A percentile compares a stretch with the other conserved stretches of the same genome.
Conservation (phyloP, 2,329 filamentous ascomycete genomes). For the Gyromitra esculenta region DNA sequence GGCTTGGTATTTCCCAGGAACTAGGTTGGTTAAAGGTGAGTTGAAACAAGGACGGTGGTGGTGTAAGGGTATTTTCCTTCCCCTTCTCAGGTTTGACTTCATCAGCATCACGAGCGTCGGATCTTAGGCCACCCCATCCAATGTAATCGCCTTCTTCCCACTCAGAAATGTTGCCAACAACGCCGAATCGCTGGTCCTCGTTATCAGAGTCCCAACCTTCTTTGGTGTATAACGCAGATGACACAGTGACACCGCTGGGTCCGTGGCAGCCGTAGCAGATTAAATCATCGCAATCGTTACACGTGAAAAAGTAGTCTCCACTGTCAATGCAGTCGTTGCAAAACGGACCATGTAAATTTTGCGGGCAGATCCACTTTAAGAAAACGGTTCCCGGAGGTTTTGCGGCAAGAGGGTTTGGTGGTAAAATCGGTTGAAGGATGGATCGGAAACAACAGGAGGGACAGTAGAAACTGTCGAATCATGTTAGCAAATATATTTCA, state of each 20-base stretch:
- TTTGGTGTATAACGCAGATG: conserved; percentile 31
- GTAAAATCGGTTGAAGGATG: background rate
- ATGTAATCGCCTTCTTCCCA: conserved; percentile 27
- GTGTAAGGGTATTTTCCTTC: too few species aligned
- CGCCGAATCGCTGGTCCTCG: conserved; percentile 25
- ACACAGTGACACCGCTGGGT: conserved; percentile 19
- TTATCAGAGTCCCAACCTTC: conserved; percentile 23
- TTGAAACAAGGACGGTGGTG: background rate
- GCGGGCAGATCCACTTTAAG: conserved; percentile 34
- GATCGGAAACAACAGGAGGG: conserved; percentile 29
- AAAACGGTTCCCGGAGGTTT: conserved; percentile 11
- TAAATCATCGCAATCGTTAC: conserved; percentile 24
- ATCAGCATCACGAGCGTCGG: too few species aligned
- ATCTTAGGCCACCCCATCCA: conserved; percentile 27
- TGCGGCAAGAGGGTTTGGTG: conserved; percentile 21
- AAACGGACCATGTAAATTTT: conserved; percentile 32
- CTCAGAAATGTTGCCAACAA: conserved; percentile 6
- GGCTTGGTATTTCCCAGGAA: background rate
- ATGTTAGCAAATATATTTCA: background rate
- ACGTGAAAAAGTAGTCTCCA: conserved; percentile 13
- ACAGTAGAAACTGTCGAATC: conserved; percentile 32
- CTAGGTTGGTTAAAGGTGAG: background rate
- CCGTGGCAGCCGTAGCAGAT: conserved; percentile 37
- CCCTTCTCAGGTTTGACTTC: background rate
- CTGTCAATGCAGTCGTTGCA: conserved; percentile 36